Evolutionary conservation across 768 basidiomycete species (phyloP).

Genomic region (Sarcodon aspratus): DNA sequence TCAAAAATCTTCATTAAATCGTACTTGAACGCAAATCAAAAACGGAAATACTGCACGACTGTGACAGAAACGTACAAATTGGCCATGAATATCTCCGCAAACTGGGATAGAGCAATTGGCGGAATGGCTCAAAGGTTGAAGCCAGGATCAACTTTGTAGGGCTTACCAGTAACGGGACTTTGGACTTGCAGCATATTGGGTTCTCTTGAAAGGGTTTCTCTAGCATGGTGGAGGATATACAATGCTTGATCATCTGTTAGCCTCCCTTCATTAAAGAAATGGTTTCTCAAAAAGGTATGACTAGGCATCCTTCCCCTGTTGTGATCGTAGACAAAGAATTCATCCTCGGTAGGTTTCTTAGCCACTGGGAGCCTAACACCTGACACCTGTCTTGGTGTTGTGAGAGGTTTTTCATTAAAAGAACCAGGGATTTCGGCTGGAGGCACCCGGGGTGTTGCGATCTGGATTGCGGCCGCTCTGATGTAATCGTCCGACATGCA

Average conservation of each 20-base stretch:
- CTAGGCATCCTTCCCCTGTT: constrained; percentile 56
- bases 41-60: background rate
- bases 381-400: background rate
- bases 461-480: background rate
- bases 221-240: constrained; percentile 63
- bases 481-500: background rate
- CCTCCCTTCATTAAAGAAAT: constrained; percentile 82
- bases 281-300: constrained; percentile 70
- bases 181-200: constrained; percentile 80
- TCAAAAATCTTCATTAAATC: constrained; percentile 98
- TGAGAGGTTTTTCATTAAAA: background rate
- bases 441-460: background rate
- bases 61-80: constrained; percentile 53
- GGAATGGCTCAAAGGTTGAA: background rate
- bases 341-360: constrained; percentile 11
- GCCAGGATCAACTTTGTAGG: background rate
- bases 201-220: constrained; percentile 58
- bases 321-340: constrained; percentile 20
- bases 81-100: constrained; percentile 95
- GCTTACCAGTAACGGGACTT: constrained; percentile 85
- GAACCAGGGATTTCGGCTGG: background rate
- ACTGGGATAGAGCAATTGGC: constrained; percentile 33
- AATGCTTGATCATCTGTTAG: constrained; percentile 79
- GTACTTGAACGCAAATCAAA: constrained; percentile 40
- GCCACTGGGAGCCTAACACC: constrained; percentile 11